Percentiles rank a stretch among this genome's conserved stretches.
These are phyloP conservation scores for Endotrypanum monterogeii DNA, from an alignment of 208 protist genomes.

Conservation along the genomic window DNA sequence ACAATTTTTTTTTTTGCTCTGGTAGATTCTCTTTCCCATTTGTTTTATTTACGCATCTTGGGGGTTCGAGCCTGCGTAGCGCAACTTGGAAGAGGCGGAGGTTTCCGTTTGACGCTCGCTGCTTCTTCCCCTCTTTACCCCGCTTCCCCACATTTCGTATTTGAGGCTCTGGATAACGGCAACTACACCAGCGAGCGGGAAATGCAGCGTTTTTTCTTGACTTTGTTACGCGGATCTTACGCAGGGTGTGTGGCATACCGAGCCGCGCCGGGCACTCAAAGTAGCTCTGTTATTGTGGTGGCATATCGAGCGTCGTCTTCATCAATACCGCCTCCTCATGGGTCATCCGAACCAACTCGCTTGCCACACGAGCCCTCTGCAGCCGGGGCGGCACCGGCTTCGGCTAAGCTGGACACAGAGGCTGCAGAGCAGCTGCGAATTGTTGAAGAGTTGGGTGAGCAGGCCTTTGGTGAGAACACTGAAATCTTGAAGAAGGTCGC, in stretches of 20 bases:
- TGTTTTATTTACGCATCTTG: too few species aligned
- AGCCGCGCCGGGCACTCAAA: not conserved
- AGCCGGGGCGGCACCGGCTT: not conserved
- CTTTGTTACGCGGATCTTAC: not conserved
- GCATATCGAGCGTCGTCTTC: slow-evolving; percentile 2
- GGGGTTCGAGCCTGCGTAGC: too few species aligned
- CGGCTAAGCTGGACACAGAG: slow-evolving; percentile 41
- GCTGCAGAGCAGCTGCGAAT: slow-evolving; percentile 58
- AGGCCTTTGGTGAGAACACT: slow-evolving; percentile 82
- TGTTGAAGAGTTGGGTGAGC: slow-evolving; percentile 52
- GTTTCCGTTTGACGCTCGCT: too few species aligned
- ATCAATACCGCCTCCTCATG: not conserved
- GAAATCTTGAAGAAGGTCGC: slow-evolving; percentile 67
- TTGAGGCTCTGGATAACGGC: too few species aligned
- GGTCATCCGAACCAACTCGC: not conserved
- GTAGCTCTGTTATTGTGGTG: not conserved
- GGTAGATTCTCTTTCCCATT: too few species aligned
- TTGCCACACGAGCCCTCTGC: not conserved
- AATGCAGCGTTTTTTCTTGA: slow-evolving; percentile 2
- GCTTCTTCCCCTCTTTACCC: too few species aligned
- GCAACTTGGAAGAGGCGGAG: too few species aligned
- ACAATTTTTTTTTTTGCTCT: too few species aligned
- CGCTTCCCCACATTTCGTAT: too few species aligned
- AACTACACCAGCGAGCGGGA: too few species aligned
- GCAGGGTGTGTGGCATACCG: not conserved